Evolutionary conservation across 495 filamentous ascomycete genomes (phyloP), one percentile per base, ranked within the genome.

Genomic region (Penicillium macrosclerotiorum): DNA sequence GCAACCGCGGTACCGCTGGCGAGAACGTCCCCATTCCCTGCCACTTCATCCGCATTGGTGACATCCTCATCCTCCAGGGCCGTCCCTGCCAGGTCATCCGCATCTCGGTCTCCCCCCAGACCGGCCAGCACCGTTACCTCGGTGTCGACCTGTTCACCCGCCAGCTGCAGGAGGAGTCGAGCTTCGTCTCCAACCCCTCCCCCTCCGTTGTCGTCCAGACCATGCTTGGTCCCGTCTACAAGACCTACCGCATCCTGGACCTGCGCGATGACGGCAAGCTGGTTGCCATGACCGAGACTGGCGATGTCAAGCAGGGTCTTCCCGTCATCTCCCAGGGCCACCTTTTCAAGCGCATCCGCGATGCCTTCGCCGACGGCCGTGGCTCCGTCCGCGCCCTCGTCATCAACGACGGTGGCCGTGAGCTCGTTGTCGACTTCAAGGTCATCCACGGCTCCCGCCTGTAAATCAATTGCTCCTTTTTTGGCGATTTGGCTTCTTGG

Each of bases 101-200:
- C 63, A 96, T 98, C 85, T 94, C 90, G 55, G 94, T 90, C 73
- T 97, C 94, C 45, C 82, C 88, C 52, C 91, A 95, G 77, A 98
- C 93, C 34, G 93, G 94, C 68, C 93, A 98, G 83, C 89, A 97
- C 80, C 89, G 93, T 67, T 98, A 97, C 84, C 87, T 97, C 44
- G 93, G 93, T 80, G 93, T 98, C 52, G 93, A 98, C 75, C 88
- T 98, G 61, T 98, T 98, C 89, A 95, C 90, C 80, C 92, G 96
- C 82, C 88, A 96, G 76, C 84, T 98, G 42, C 91, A 97, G 71
- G 93, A 98, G 76, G 93, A 98, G 85, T 95, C 90, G 37, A 90
- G 85, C 68, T 96, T 96, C 75, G 82, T 98, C 74, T 90, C 88
- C 72, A 94, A 95, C 83, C 93, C 93, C 42, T 86, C 86, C 38